phyloP scores from a whole-genome alignment of 352 stramenopile species.

The Phytopythium boreale region DNA sequence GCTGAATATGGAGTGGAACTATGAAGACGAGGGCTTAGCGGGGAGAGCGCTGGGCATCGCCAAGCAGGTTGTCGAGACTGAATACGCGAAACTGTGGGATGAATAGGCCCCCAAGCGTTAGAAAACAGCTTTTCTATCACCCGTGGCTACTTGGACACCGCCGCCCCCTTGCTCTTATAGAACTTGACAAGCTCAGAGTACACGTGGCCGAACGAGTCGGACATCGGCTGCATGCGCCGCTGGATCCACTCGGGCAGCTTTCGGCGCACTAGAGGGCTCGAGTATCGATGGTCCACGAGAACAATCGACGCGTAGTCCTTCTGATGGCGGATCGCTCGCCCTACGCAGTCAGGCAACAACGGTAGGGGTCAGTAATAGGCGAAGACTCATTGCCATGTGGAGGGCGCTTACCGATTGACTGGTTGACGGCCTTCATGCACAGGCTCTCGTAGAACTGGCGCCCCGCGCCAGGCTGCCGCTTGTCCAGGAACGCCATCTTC shows the following conservation, averaged over 20 bases:
- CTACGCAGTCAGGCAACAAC: constrained; percentile 20
- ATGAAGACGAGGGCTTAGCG: constrained; percentile 81
- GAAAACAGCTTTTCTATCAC: background rate
- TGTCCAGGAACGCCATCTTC: constrained; percentile 95
- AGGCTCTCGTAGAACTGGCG: constrained; percentile 96
- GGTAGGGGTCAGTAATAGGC: background rate
- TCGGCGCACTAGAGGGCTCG: constrained; percentile 48
- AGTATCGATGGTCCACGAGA: constrained; percentile 95
- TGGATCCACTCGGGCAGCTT: constrained; percentile 85
- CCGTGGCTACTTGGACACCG: background rate
- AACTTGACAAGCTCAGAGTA: constrained; percentile 82
- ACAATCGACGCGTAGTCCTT: constrained; percentile 97
- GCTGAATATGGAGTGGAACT: constrained; percentile 81
- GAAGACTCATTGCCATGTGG: background rate
- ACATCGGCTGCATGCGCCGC: constrained; percentile 52
- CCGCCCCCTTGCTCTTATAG: constrained; percentile 49
- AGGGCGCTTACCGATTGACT: constrained; percentile 92
- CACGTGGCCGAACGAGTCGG: constrained; percentile 57
- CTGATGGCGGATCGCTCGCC: constrained; percentile 96
- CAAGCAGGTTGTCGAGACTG: constrained; percentile 69
- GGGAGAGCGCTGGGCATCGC: constrained; percentile 79
- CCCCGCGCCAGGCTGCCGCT: constrained; percentile 51
- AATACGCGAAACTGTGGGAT: constrained; percentile 50
- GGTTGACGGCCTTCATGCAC: constrained; percentile 99
- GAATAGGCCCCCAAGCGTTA: constrained; percentile 3